Evolutionary conservation across 306 rosid species (phyloP).

Genomic region (Cucurbita moschata): DNA sequence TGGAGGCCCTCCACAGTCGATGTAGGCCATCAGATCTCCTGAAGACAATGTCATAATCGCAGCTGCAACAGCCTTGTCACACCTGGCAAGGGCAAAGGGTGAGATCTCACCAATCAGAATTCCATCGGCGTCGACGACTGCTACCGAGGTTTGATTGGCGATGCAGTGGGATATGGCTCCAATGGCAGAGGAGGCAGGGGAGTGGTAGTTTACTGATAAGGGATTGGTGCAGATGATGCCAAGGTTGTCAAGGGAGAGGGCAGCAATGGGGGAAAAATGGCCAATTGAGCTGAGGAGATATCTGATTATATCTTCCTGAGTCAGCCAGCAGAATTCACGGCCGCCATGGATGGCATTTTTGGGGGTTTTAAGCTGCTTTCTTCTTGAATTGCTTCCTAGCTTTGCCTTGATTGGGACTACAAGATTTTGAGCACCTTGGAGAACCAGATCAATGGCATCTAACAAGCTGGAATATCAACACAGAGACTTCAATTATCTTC

Average conservation of each 20-base stretch:
- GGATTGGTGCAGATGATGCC: constrained; percentile 44
- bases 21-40: constrained; percentile 88
- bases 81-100: constrained; percentile 59
- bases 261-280: constrained; percentile 58
- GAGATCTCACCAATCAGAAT: constrained; percentile 80
- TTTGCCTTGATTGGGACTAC: constrained; percentile 53
- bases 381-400: constrained; percentile 34
- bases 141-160: constrained; percentile 60
- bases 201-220: constrained; percentile 50
- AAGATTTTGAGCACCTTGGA: constrained; percentile 76
- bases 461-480: constrained; percentile 32
- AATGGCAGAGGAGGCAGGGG: constrained; percentile 65
- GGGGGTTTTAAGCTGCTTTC: constrained; percentile 45
- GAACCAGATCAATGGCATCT: constrained; percentile 79
- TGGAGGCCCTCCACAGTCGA: constrained; percentile 83
- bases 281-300: constrained; percentile 74
- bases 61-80: constrained; percentile 66
- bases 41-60: constrained; percentile 62
- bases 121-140: constrained; percentile 55
- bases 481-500: background rate
- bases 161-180: constrained; percentile 48
- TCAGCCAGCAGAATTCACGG: constrained; percentile 71
- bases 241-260: constrained; percentile 48
- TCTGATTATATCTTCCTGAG: constrained; percentile 73
- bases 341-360: constrained; percentile 34